phyloP scores from a whole-genome alignment of 2,329 filamentous ascomycete genomes.

The Penicillium sp. region DNA sequence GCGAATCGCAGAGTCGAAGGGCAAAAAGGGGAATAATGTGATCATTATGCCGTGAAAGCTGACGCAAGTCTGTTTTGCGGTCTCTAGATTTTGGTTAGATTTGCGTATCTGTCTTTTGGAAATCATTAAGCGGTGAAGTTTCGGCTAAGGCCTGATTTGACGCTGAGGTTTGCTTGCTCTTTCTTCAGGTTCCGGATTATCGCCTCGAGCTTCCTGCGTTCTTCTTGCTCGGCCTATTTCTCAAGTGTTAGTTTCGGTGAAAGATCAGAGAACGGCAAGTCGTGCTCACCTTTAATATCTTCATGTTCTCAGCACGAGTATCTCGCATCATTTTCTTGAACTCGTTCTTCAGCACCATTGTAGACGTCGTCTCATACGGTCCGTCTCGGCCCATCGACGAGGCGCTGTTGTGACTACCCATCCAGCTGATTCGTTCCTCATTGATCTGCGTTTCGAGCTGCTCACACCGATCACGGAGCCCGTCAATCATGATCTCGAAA shows the following conservation, averaged over 20 bases:
- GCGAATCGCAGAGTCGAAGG: not conserved
- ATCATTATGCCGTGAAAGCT: conserved; percentile 18
- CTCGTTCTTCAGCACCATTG: conserved; percentile 71
- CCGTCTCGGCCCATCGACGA: conserved; percentile 45
- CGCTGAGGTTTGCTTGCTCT: conserved; percentile 41
- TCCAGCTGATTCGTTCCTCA: conserved; percentile 70
- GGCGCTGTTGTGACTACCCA: conserved; percentile 61
- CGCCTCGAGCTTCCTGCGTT: conserved; percentile 69
- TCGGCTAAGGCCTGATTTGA: conserved; percentile 41
- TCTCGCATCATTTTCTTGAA: conserved; percentile 84
- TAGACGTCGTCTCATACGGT: conserved; percentile 64
- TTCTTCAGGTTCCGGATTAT: conserved; percentile 59
- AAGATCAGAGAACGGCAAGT: not conserved
- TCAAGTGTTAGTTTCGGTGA: conserved; percentile 23
- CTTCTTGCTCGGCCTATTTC: conserved; percentile 70
- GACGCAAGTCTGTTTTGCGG: not conserved
- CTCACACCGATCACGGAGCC: conserved; percentile 67
- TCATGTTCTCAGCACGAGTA: conserved; percentile 68
- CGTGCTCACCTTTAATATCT: conserved; percentile 64
- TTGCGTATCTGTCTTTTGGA: not conserved
- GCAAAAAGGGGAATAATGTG: conserved; percentile 26
- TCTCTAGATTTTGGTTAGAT: not conserved
- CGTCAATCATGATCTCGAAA: conserved; percentile 68
- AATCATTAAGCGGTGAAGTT: conserved; percentile 39
- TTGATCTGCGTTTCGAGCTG: conserved; percentile 66